Conservation (phyloP, 2,329 filamentous ascomycete genomes). For the Botryotinia globosa region DNA sequence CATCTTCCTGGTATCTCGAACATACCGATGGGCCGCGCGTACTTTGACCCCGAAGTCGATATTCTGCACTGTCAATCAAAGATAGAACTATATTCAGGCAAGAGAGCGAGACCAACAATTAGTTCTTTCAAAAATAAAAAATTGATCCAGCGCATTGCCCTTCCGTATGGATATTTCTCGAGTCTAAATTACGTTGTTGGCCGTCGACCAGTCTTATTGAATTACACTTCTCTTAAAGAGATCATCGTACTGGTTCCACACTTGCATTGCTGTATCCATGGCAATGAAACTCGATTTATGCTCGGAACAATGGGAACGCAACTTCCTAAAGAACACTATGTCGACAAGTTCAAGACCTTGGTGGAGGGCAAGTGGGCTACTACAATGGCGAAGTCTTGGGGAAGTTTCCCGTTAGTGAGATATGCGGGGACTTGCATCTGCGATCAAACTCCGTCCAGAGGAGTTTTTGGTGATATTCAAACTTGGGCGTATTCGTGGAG, state of each 20-base stretch:
- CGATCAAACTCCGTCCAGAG: not conserved
- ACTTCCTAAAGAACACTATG: not conserved
- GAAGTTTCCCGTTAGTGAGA: not conserved
- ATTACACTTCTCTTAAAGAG: not conserved
- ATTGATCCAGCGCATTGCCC: not conserved
- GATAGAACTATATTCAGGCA: fast-evolving
- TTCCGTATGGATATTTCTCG: not conserved
- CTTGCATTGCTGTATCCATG: not conserved
- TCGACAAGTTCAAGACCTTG: not conserved
- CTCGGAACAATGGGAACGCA: fast-evolving
- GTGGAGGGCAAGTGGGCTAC: not conserved
- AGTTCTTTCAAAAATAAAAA: not conserved
- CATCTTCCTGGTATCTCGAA: fast-evolving
- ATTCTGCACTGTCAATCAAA: not conserved
- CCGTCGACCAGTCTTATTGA: not conserved
- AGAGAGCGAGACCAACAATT: not conserved
- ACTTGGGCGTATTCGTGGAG: too few species aligned
- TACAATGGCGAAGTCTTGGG: not conserved
- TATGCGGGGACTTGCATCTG: not conserved
- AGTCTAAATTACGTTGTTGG: not conserved
- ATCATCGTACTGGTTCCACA: not conserved
- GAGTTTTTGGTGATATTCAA: too few species aligned
- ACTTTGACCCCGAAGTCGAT: not conserved
- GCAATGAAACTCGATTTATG: not conserved
- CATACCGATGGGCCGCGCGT: not conserved